These are phyloP conservation scores for Cladochytrium replicatum DNA, from an alignment of 192 early-diverging fungal species.

Conservation along the genomic window DNA sequence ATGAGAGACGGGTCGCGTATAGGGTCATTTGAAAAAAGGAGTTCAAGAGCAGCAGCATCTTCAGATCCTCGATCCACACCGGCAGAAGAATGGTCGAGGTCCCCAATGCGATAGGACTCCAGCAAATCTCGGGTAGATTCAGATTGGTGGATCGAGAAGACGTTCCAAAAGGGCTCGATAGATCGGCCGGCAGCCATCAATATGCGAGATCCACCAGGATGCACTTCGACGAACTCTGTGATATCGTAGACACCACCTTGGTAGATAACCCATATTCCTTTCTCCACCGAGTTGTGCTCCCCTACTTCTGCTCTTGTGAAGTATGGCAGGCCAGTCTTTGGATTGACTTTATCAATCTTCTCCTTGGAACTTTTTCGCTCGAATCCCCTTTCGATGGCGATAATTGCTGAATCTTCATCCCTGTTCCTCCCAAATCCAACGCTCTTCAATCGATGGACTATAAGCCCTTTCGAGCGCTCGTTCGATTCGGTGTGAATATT, in stretches of 20 bases:
- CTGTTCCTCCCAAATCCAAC: too few relatives aligned
- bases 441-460: too few relatives aligned
- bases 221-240: conserved; percentile 39
- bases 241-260: conserved; percentile 41
- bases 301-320: conserved; percentile 30
- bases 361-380: too few relatives aligned
- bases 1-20: conserved; percentile 50
- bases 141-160: conserved; percentile 38
- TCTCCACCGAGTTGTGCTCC: conserved; percentile 24
- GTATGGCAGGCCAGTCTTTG: neutral
- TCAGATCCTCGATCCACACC: neutral
- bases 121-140: conserved; percentile 27
- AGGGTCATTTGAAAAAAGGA: conserved; percentile 60
- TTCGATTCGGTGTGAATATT: too few relatives aligned
- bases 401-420: too few relatives aligned
- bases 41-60: conserved; percentile 15
- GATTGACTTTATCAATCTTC: neutral
- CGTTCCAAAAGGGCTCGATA: conserved; percentile 46
- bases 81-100: conserved; percentile 12
- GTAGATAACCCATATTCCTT: conserved; percentile 35
- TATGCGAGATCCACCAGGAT: conserved; percentile 36
- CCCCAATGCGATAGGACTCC: conserved; percentile 38
- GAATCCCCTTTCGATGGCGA: too few relatives aligned
- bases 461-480: too few relatives aligned
- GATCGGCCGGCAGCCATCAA: conserved; percentile 40